Evolutionary conservation across 345 rosid species (phyloP), one percentile per base, ranked within the genome.

Genomic region (Arabis hirsuta): DNA sequence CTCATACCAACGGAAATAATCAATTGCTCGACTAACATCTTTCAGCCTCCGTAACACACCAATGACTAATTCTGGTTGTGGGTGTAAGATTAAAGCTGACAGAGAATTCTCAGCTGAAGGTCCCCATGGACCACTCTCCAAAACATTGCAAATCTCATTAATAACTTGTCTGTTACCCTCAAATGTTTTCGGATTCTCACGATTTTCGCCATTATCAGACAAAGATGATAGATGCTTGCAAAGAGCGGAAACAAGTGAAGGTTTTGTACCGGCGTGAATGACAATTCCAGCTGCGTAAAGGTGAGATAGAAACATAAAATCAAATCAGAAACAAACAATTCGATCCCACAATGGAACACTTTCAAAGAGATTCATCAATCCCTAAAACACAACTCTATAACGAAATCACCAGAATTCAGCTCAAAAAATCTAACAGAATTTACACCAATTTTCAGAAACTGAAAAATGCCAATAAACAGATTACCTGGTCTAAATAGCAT

Each of bases 1-100:
- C 83, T 95, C 96, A 1, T 78, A 86, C 99, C 96, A 95, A 14
- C 82, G 78, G 58, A 95, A 91, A 78, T 79, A 91, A 44, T 75
- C 81, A 9, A 91, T 29, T 0, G 94, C 96, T 13, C 72, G 65
- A 71, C 86, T 76, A 46, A 80, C 85, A 74, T 91, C 94, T 73
- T 80, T 86, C 66, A 85, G 65, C 73, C 82, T 86, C 80, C 85
- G 82, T 75, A 91, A 72, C 7, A 91, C 96, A 31, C 96, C 84
- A 31, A 86, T 85, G 62, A 91, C 84, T 13, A 87, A 64, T 24
- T 86, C 89, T 7, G 85, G 81, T 38, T 82, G 85, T 19, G 89
- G 87, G 20, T 78, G 79, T 52, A 84, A 82, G 52, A 72, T 82
- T 29, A 91, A 20, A 81, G 76, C 16, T 12, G 81, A 81, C 6